A percentile compares a stretch with the other conserved stretches of the same genome.
phyloP scores from a whole-genome alignment of 768 basidiomycete genomes.

The Leccinum longicurvipes region DNA sequence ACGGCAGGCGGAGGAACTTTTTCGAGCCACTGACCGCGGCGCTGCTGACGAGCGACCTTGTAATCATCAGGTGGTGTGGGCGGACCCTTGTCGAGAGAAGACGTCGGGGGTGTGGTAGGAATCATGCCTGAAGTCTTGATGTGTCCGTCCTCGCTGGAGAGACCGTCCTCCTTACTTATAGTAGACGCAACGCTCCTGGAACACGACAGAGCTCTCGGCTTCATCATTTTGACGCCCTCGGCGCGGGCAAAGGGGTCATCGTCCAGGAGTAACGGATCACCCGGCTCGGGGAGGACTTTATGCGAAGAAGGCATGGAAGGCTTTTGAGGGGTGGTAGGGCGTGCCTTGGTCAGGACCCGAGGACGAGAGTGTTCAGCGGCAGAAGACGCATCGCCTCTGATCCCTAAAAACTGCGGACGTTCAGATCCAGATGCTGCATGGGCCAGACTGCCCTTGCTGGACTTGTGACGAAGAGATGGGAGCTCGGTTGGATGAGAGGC shows the following conservation, averaged over 20 bases:
- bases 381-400: conserved; percentile 8
- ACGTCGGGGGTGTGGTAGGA: background rate
- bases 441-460: conserved; percentile 12
- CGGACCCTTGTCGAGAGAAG: conserved; percentile 1
- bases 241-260: conserved; percentile 49
- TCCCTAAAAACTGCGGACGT: conserved; percentile 4
- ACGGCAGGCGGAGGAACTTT: conserved; percentile 37
- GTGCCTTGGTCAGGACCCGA: conserved; percentile 31
- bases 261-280: conserved; percentile 28
- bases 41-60: conserved; percentile 37
- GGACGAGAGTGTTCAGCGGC: conserved; percentile 15
- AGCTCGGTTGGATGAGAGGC: conserved; percentile 12
- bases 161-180: conserved; percentile 4
- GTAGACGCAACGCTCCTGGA: background rate
- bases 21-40: conserved; percentile 39
- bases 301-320: conserved; percentile 10
- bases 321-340: conserved; percentile 32
- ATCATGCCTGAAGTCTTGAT: background rate
- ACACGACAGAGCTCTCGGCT: conserved; percentile 8
- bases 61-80: conserved; percentile 36
- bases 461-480: conserved; percentile 11
- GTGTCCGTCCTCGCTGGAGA: conserved; percentile 8
- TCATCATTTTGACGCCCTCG: conserved; percentile 50
- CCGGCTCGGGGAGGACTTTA: conserved; percentile 10
- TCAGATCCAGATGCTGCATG: conserved; percentile 7